phyloP scores from a whole-genome alignment of 1,284 basidiomycete species.

The Ceratobasidium sp. region DNA sequence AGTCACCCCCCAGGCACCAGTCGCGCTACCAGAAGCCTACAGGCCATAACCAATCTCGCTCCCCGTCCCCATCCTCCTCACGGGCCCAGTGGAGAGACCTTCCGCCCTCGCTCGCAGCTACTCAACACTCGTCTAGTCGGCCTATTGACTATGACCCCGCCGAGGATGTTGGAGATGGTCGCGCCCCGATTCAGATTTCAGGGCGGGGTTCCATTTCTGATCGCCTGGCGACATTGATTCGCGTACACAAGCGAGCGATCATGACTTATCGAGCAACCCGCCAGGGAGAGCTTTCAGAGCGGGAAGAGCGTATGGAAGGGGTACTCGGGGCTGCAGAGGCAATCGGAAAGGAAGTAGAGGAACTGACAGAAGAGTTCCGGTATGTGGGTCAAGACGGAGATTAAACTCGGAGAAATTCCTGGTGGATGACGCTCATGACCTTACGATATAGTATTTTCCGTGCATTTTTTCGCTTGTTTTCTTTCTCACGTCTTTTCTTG shows the following conservation, averaged over 20 bases:
- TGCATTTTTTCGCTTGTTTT: slow-evolving; percentile 25
- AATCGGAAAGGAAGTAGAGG: slow-evolving; percentile 41
- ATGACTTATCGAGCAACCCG: slow-evolving; percentile 29
- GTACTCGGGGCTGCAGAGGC: slow-evolving; percentile 31
- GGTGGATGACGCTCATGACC: slow-evolving; percentile 12
- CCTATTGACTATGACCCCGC: slow-evolving; percentile 1
- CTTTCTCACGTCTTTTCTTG: slow-evolving; percentile 27
- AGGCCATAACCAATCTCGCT: background rate
- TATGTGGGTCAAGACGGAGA: slow-evolving; percentile 39
- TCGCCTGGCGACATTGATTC: slow-evolving; percentile 37
- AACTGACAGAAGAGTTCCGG: slow-evolving; percentile 35
- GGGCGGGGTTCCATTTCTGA: slow-evolving; percentile 32
- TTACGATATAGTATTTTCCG: slow-evolving; percentile 15
- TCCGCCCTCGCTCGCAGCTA: slow-evolving; percentile 33
- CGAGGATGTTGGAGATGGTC: slow-evolving; percentile 24
- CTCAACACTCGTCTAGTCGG: background rate
- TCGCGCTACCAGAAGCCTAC: background rate
- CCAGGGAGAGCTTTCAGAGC: slow-evolving; percentile 8
- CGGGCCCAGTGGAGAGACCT: slow-evolving; percentile 18
- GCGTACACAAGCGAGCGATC: slow-evolving; percentile 38
- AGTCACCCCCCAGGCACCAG: slow-evolving; percentile 18
- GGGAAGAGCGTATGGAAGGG: slow-evolving; percentile 35
- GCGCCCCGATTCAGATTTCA: slow-evolving; percentile 35
- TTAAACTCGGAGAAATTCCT: background rate
- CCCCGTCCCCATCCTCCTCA: slow-evolving; percentile 18